phyloP scores from a whole-genome alignment of 2,329 filamentous ascomycete species.

The Pyrenochaeta sp. region DNA sequence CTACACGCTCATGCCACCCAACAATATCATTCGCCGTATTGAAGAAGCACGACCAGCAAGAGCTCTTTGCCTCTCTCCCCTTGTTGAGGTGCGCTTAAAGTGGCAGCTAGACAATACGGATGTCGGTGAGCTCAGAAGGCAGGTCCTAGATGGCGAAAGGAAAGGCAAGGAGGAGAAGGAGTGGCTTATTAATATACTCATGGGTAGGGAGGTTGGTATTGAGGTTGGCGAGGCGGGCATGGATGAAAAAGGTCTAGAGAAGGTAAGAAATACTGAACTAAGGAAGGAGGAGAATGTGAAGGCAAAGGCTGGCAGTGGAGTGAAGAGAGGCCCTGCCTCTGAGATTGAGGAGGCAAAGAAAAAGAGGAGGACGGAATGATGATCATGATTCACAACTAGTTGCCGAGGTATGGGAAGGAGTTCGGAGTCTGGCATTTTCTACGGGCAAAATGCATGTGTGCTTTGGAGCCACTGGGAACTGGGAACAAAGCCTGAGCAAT shows the following conservation, averaged over 20 bases:
- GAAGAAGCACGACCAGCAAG: neutral
- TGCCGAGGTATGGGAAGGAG: neutral
- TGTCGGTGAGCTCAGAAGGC: slow-evolving; percentile 2
- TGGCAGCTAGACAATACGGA: neutral
- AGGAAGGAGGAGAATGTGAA: neutral
- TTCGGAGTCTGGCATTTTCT: neutral
- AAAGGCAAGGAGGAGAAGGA: slow-evolving; percentile 5
- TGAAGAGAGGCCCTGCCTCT: neutral
- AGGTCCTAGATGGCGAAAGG: slow-evolving; percentile 6
- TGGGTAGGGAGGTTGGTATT: slow-evolving; percentile 4
- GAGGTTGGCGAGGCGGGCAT: neutral
- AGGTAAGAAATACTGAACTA: neutral
- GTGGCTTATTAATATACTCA: slow-evolving; percentile 8
- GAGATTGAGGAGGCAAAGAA: neutral
- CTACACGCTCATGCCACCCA: slow-evolving; percentile 6
- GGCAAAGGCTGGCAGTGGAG: neutral
- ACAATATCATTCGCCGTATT: slow-evolving; percentile 1
- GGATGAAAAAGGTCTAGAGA: neutral
- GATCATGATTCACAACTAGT: neutral
- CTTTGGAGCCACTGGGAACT: too few species aligned
- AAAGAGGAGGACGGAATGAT: neutral
- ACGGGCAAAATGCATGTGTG: too few species aligned
- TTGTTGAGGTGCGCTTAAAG: slow-evolving; percentile 2
- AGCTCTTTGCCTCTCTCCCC: neutral
- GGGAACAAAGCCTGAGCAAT: too few species aligned